Percentiles rank a stretch among this genome's conserved stretches.
These are phyloP conservation scores for Populus hybrid DNA, from an alignment of 441 rosid species.

Conservation along the genomic window DNA sequence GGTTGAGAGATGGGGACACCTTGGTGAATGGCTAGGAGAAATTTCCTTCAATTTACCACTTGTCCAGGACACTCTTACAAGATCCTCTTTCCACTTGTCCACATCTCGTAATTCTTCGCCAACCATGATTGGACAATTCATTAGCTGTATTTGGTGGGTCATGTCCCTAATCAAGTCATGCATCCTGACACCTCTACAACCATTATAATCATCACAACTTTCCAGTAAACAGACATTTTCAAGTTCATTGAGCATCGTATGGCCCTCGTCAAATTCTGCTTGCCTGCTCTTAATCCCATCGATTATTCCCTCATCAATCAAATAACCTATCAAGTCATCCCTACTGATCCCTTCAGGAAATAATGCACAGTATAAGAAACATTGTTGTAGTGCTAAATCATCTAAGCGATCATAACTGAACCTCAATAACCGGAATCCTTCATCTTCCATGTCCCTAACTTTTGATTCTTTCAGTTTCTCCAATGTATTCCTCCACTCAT, in stretches of 20 bases:
- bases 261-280: not conserved
- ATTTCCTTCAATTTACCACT: not conserved
- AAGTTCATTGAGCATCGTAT: not conserved
- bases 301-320: slow-evolving; percentile 3
- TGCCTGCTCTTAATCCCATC: not conserved
- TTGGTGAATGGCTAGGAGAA: slow-evolving; percentile 14
- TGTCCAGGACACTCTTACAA: slow-evolving; percentile 10
- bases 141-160: slow-evolving; percentile 1
- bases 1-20: slow-evolving; percentile 23
- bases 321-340: not conserved
- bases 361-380: not conserved
- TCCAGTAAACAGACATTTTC: slow-evolving; percentile 2
- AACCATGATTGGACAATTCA: slow-evolving; percentile 2
- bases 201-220: not conserved
- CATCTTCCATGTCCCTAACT: not conserved
- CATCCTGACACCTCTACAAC: not conserved
- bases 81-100: slow-evolving; percentile 18
- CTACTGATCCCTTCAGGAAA: not conserved
- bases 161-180: not conserved
- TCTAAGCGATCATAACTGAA: not conserved
- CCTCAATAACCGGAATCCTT: not conserved
- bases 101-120: slow-evolving; percentile 12
- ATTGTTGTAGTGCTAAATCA: not conserved
- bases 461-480: not conserved
- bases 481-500: not conserved